Evolutionary conservation across 805 yeast species (phyloP).

Genomic region (Limtongozyma cylindracea): DNA sequence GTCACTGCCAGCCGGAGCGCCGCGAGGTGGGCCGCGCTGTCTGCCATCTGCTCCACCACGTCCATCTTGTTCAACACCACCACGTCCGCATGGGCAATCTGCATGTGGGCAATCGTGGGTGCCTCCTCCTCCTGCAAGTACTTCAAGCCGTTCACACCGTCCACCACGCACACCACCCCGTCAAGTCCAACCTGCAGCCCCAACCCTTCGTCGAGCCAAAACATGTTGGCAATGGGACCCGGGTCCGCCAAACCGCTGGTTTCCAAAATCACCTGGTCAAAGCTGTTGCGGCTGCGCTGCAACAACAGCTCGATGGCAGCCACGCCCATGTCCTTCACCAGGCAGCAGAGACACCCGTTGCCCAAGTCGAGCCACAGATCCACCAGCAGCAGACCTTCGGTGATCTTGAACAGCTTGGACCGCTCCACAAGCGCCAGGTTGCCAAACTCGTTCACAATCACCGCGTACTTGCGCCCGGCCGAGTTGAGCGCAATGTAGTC

Average conservation of each 20-base stretch:
- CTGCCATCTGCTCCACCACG: conserved; percentile 8
- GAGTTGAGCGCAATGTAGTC: conserved; percentile 48
- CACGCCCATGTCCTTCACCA: conserved; percentile 88
- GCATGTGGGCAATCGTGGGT: conserved; percentile 66
- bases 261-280: conserved; percentile 80
- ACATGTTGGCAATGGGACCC: conserved; percentile 90
- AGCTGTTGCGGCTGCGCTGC: conserved; percentile 38
- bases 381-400: conserved; percentile 19
- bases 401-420: conserved; percentile 43
- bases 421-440: conserved; percentile 79
- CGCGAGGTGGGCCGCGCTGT: conserved; percentile 3
- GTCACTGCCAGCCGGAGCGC: conserved; percentile 13
- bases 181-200: conserved; percentile 70
- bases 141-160: conserved; percentile 34
- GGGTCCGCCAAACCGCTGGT: conserved; percentile 97
- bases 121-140: conserved; percentile 39
- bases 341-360: conserved; percentile 91
- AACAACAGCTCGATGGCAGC: conserved; percentile 78
- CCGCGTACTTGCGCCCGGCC: conserved; percentile 61
- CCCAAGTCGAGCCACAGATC: conserved; percentile 95
- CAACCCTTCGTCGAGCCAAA: conserved; percentile 88
- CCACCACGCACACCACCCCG: conserved; percentile 78
- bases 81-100: conserved; percentile 75
- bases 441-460: conserved; percentile 81
- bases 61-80: conserved; percentile 66